A percentile compares a stretch with the other conserved stretches of the same genome.
phyloP scores from a whole-genome alignment of 768 basidiomycete genomes.

The Psilocybe azurescens region DNA sequence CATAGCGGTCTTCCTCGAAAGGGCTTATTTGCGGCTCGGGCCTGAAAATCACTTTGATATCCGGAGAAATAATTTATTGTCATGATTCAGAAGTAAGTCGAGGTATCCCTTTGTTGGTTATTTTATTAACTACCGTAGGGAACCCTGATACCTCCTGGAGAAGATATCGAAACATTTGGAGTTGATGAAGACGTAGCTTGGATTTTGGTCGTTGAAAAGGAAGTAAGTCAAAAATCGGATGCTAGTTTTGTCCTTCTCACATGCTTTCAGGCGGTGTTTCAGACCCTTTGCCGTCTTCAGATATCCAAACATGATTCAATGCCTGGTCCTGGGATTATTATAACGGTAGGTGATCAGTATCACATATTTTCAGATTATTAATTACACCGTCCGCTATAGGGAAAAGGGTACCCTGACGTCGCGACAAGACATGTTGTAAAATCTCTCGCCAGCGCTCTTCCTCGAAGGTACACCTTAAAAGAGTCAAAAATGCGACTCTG shows the following conservation, averaged over 20 bases:
- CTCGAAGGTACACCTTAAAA: slow-evolving; percentile 50
- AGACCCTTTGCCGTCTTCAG: slow-evolving; percentile 70
- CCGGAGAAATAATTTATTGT: slow-evolving; percentile 54
- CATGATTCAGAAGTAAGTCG: slow-evolving; percentile 63
- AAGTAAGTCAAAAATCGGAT: slow-evolving; percentile 50
- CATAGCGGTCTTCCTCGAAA: slow-evolving; percentile 88
- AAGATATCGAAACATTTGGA: slow-evolving; percentile 70
- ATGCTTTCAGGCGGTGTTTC: slow-evolving; percentile 86
- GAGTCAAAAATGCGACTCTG: background rate
- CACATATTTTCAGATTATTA: background rate
- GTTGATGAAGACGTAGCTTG: slow-evolving; percentile 62
- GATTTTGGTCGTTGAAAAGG: slow-evolving; percentile 94
- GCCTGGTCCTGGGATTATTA: slow-evolving; percentile 71
- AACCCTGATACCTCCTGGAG: slow-evolving; percentile 76
- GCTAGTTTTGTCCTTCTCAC: slow-evolving; percentile 1
- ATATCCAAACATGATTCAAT: slow-evolving; percentile 54
- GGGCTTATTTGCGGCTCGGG: slow-evolving; percentile 81
- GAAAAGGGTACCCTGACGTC: slow-evolving; percentile 96
- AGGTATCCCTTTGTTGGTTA: background rate
- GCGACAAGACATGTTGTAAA: slow-evolving; percentile 87
- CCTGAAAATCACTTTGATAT: slow-evolving; percentile 59
- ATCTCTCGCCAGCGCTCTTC: slow-evolving; percentile 70
- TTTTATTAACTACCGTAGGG: slow-evolving; percentile 48
- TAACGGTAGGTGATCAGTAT: slow-evolving; percentile 61
- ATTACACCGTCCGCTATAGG: slow-evolving; percentile 49